phyloP scores from a whole-genome alignment of 2,329 filamentous ascomycete species.

The Helotiales sp. region DNA sequence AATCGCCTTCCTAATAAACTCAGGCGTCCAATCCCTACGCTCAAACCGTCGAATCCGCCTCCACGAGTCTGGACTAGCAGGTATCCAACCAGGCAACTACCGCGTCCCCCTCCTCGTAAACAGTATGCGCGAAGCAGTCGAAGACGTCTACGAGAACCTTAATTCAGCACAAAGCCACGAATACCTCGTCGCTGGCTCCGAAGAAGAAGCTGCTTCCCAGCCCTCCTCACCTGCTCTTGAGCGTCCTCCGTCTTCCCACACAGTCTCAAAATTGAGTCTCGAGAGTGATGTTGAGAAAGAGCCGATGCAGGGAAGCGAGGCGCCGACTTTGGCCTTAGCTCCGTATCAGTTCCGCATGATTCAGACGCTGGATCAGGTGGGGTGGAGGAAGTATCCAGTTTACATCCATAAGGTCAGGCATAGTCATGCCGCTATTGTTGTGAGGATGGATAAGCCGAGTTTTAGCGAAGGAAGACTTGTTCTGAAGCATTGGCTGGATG shows the following conservation, averaged over 20 bases:
- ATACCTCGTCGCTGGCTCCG: constrained; percentile 61
- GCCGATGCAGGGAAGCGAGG: constrained; percentile 24
- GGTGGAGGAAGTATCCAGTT: constrained; percentile 66
- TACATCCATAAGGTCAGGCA: constrained; percentile 78
- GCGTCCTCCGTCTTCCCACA: constrained; percentile 13
- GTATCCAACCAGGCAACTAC: constrained; percentile 68
- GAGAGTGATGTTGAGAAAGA: constrained; percentile 22
- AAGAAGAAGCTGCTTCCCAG: constrained; percentile 44
- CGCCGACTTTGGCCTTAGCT: constrained; percentile 75
- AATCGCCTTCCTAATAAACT: constrained; percentile 71
- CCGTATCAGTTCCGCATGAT: constrained; percentile 85
- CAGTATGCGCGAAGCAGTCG: constrained; percentile 72
- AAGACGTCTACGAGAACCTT: constrained; percentile 49
- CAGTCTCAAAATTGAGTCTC: constrained; percentile 1
- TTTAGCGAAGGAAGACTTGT: constrained; percentile 80
- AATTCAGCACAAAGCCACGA: constrained; percentile 53
- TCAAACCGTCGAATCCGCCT: constrained; percentile 73
- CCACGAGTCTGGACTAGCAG: constrained; percentile 71
- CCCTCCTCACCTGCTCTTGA: constrained; percentile 21
- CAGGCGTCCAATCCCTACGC: constrained; percentile 72
- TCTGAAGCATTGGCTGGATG: constrained; percentile 75
- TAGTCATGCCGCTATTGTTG: constrained; percentile 87
- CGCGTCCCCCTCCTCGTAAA: constrained; percentile 75
- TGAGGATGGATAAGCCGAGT: constrained; percentile 64
- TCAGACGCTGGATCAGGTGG: constrained; percentile 66